Evolutionary conservation across 768 basidiomycete species (phyloP), one percentile per base, ranked within the genome.

Genomic region (Termitomyces sp.): DNA sequence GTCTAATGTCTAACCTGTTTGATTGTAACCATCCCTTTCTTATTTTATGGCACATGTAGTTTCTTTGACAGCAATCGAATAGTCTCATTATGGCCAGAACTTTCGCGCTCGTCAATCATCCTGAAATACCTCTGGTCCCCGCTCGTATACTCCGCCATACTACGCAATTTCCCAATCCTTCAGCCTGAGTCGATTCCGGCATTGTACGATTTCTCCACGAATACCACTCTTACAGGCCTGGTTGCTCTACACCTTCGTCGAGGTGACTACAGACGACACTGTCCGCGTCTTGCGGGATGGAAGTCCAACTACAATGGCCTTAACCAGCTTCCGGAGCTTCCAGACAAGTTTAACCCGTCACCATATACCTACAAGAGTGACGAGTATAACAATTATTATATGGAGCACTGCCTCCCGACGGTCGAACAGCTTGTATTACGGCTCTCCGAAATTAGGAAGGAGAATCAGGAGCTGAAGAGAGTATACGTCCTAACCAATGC

Each of bases 101-200:
- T 85, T 4, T 76, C 78, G 9, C 57, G 65, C 1, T 83, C 83
- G 33, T 79, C 84, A 0, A 74, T 80, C 5, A 66, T 89, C 8
- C 78, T 73, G 5, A 61, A 79, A 34, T 86, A 84, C 67, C 72
- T 75, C 18, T 88, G 86, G 86, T 89, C 89, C 0, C 76, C 84
- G 0, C 77, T 88, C 4, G 72, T 89, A 56, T 71, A 82, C 47
- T 66, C 67, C 37, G 82, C 81, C 27, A 70, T 88, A 42, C 72
- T 75, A 9, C 80, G 81, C 57, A 82, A 79, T 62, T 78, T 80
- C 55, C 69, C 69, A 18, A 62, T 74, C n/a, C 67, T 81, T 26
- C 78, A 74, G 18, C 72, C 74, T 8, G 63, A 64, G 30, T 67
- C 71, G 18, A 68, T 66, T 37, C 64, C 53, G 56, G 51, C 55